Evolutionary conservation across 2,329 filamentous ascomycete species (phyloP).

Genomic region (Fusarium tupiense): DNA sequence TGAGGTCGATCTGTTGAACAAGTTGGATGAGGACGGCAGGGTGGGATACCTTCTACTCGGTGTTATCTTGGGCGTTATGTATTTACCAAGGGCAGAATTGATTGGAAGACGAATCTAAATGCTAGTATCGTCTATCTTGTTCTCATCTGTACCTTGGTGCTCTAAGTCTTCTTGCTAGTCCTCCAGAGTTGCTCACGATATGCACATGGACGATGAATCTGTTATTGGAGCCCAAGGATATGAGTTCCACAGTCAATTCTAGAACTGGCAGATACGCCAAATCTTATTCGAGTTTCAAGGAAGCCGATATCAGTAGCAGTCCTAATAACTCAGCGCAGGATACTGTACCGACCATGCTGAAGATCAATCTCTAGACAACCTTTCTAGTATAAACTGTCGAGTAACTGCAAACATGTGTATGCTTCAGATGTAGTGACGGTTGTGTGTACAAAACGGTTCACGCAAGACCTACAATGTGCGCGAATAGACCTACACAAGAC

Average conservation of each 20-base stretch:
- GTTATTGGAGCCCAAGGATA: background rate
- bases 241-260: accelerated
- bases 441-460: background rate
- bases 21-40: too few relatives aligned
- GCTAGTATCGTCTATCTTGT: background rate
- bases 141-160: background rate
- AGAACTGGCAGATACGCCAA: background rate
- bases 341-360: background rate
- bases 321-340: background rate
- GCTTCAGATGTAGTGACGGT: background rate
- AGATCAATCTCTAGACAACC: background rate
- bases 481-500: background rate
- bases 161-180: background rate
- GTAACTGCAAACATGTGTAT: accelerated
- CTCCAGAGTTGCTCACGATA: background rate
- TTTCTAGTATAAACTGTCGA: background rate
- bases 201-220: accelerated
- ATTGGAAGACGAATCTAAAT: too few relatives aligned
- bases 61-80: background rate
- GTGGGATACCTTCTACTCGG: background rate
- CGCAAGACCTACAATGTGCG: background rate
- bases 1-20: background rate
- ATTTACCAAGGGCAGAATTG: accelerated
- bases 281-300: too few relatives aligned
- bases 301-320: background rate